These are phyloP conservation scores for Haematococcus lacustris DNA, from an alignment of 139 green algal genomes.

Conservation along the genomic window DNA sequence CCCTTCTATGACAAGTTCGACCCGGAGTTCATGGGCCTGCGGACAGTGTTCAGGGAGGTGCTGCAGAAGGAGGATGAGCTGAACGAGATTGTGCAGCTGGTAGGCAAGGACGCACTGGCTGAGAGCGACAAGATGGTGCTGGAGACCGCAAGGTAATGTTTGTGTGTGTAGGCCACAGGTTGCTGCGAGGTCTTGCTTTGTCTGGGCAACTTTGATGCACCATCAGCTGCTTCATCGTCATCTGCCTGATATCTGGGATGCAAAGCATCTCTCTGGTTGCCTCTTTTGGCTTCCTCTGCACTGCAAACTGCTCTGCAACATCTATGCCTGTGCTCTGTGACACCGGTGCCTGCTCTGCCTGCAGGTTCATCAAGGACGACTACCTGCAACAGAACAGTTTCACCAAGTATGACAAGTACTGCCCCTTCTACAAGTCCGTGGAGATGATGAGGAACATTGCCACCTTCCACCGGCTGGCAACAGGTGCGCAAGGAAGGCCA, in stretches of 20 bases:
- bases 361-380: constrained; percentile 94
- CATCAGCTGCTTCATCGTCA: too few relatives aligned
- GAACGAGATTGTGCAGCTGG: constrained; percentile 99
- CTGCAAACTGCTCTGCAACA: too few relatives aligned
- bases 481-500: too few relatives aligned
- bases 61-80: constrained; percentile 99
- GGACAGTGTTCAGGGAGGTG: constrained; percentile 62
- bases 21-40: constrained; percentile 69
- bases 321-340: too few relatives aligned
- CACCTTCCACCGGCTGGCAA: constrained; percentile 65
- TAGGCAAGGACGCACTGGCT: constrained; percentile 96
- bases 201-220: too few relatives aligned
- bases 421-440: constrained; percentile 95
- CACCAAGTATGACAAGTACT: constrained; percentile 89
- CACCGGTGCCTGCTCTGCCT: too few relatives aligned
- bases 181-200: too few relatives aligned
- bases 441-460: constrained; percentile 97
- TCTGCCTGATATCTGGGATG: too few relatives aligned
- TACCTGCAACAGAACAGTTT: constrained; percentile 99
- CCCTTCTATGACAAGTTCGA: constrained; percentile 95
- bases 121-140: constrained; percentile 96
- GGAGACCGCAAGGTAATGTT: constrained; percentile 82
- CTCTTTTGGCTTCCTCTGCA: too few relatives aligned
- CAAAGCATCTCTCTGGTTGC: too few relatives aligned
- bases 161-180: too few relatives aligned